Conservation (phyloP, 2,329 filamentous ascomycete species). For the Plectosphaerella plurivora region DNA sequence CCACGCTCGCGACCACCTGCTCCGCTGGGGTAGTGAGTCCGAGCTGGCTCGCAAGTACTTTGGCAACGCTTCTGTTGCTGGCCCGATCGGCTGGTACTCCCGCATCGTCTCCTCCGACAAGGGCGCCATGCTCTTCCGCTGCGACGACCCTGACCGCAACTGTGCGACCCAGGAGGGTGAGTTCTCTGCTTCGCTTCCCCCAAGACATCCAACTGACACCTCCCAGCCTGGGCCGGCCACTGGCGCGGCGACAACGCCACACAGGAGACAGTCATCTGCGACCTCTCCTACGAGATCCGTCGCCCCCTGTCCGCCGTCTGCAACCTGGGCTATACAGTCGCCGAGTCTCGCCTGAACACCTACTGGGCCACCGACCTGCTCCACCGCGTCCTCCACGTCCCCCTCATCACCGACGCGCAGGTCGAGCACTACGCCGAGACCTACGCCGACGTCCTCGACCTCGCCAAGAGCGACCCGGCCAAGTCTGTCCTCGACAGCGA, state of each 20-base stretch:
- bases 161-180: constrained; percentile 45
- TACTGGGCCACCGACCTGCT: constrained; percentile 65
- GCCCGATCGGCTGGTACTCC: constrained; percentile 59
- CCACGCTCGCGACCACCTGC: constrained; percentile 60
- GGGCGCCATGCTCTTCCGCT: constrained; percentile 56
- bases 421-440: constrained; percentile 60
- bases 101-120: constrained; percentile 55
- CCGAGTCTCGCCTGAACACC: constrained; percentile 48
- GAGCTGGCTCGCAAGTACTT: constrained; percentile 64
- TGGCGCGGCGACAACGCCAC: constrained; percentile 63
- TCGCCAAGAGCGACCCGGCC: constrained; percentile 42
- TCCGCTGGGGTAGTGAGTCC: constrained; percentile 52
- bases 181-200: constrained; percentile 9
- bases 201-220: neutral
- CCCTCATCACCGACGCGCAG: constrained; percentile 51
- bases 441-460: constrained; percentile 48
- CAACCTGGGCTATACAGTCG: constrained; percentile 57
- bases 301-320: constrained; percentile 56
- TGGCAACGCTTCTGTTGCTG: constrained; percentile 51
- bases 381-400: constrained; percentile 62
- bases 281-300: constrained; percentile 54
- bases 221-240: constrained; percentile 60
- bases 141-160: constrained; percentile 64
- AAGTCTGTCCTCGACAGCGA: constrained; percentile 54
- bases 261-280: constrained; percentile 66